Evolutionary conservation across 176 grass and related monocot species (phyloP), one percentile per base, ranked within the genome.

Genomic region (Hordeum vulgare): DNA sequence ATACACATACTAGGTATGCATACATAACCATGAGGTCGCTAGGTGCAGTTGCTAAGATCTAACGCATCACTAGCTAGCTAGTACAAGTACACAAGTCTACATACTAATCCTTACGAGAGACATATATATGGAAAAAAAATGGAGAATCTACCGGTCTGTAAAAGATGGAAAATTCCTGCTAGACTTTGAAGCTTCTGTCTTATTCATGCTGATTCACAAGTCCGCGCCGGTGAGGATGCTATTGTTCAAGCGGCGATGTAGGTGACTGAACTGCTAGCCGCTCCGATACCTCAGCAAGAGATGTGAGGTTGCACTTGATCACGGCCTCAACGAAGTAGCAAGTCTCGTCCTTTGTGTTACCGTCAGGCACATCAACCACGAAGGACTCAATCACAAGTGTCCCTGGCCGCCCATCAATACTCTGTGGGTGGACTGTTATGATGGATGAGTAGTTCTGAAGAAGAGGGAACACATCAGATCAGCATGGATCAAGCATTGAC

Each of bases 381-480:
- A 95, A 95, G 11, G 93, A 92, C 83, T 95, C 93, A 6, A 95
- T 88, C 60, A 95, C 93, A 37, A 93, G 86, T 2, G 94, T 93
- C 39, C 90, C 90, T 62, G 90, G 86, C 61, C 90, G 84, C 23
- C 90, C 88, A 7, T 88, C 88, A 25, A 96, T 90, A 62, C 61
- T 82, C 86, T 91, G 88, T 1, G 90, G 88, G 74, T 91, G 90
- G 17, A 93, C 88, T 23, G 90, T 93, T 33, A 96, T 66, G 45
- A 93, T 83, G 45, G 90, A 96, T 47, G 90, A 93, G 81, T 96
- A 93, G 74, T 96, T 96, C 94, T 95, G 86, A 86, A 92, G 71
- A 42, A 84, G 26, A 60, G 47, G 27, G 54, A 90, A 56, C 34
- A 70, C 44, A 69, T n/a, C 1, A 64, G 69, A 80, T 89, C 71